A percentile compares a stretch with the other conserved stretches of the same genome.
Conservation (phyloP, 2,329 filamentous ascomycete genomes). For the Aureobasidium sp. region DNA sequence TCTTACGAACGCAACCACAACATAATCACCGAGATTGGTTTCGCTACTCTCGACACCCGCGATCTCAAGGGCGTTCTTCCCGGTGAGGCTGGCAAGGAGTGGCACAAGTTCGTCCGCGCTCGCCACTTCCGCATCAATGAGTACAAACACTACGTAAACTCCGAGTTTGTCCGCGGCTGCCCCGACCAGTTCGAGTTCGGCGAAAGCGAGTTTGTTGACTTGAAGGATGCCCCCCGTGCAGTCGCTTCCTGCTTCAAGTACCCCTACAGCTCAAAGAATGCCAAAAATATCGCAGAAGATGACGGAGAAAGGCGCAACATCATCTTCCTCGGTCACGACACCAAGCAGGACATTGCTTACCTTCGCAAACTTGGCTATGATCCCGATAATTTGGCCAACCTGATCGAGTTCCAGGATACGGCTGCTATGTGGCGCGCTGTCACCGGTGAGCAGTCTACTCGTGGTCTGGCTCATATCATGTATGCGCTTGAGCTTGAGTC, state of each 20-base stretch:
- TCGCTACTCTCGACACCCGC: constrained; percentile 69
- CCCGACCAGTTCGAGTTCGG: constrained; percentile 70
- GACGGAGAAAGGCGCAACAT: constrained; percentile 44
- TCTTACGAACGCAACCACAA: constrained; percentile 60
- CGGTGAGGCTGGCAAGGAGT: constrained; percentile 53
- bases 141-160: constrained; percentile 56
- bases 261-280: constrained; percentile 30
- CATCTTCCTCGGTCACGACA: constrained; percentile 72
- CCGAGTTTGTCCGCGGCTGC: constrained; percentile 59
- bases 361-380: constrained; percentile 58
- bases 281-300: neutral
- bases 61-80: constrained; percentile 48
- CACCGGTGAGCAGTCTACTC: constrained; percentile 42
- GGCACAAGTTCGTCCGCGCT: constrained; percentile 57
- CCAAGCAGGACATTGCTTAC: constrained; percentile 58
- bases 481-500: constrained; percentile 52
- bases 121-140: constrained; percentile 74
- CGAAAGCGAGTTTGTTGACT: constrained; percentile 45
- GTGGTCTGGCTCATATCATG: constrained; percentile 54
- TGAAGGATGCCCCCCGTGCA: constrained; percentile 34
- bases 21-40: constrained; percentile 74
- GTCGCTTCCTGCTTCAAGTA: constrained; percentile 48
- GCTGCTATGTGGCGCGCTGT: constrained; percentile 59
- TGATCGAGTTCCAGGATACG: constrained; percentile 62
- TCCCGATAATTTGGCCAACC: constrained; percentile 40